Evolutionary conservation across 2,329 filamentous ascomycete species (phyloP), one percentile per base, ranked within the genome.

Genomic region (Monilinia polystroma): DNA sequence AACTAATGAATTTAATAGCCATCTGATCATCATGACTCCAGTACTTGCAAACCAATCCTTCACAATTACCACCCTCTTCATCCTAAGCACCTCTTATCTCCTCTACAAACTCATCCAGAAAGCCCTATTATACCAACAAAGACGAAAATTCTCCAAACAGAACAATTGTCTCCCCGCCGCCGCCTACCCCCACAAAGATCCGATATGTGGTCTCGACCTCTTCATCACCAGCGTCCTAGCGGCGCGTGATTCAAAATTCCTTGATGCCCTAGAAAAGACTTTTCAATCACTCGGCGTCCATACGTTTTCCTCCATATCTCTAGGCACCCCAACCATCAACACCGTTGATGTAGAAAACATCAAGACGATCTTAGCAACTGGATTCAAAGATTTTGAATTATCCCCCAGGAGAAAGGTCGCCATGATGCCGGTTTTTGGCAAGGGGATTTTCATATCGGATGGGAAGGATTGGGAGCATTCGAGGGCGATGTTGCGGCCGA

Each of bases 261-360:
- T 82, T 18, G 72, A 79, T 29, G 68, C 74, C 29, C 74, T 74
- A 53, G 64, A 73, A 16, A 41, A 74, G 0, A 74, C 80, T 6
- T 81, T 80, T 63, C 54, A 69, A 3, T 55, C 57, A 1, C 68
- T 77, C 45, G 55, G 32, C 14, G 14, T 67, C 4, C 35, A 68
- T 23, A 64, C 54, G 1, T 73, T 58, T 35, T 57, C 60, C 3
- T 59, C 67, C 2, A 51, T 70, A 10, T 29, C 70, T 2, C 26
- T 74, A 5, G 73, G 72, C 29, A 35, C 55, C 18, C 77, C 78
- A 1, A 77, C 81, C 67, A 74, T 85, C 66, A 74, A 81, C 57
- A 86, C 84, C 0, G 74, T 77, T 32, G 84, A 88, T 47, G 82
- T 83, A 0, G 81, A 83, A 66, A 87, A 88, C 66, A 75, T 88